phyloP scores from a whole-genome alignment of 192 early-diverging fungal species.

The Diversispora epigaea region DNA sequence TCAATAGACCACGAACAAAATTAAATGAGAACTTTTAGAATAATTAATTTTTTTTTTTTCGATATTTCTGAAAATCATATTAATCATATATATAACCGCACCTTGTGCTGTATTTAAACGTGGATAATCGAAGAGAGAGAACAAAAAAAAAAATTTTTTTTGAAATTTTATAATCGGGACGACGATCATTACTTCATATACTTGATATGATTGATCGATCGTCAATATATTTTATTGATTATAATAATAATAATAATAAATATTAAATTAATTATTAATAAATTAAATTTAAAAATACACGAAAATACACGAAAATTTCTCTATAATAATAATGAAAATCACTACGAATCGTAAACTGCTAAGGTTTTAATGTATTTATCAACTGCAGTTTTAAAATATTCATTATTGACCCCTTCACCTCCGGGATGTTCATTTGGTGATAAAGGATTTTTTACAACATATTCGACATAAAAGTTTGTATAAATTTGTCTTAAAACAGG shows the following conservation, averaged over 20 bases:
- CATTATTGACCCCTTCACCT: constrained; percentile 34
- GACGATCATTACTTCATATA: too few species aligned
- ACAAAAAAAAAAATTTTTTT: neutral
- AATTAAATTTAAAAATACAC: too few species aligned
- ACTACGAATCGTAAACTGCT: constrained; percentile 14
- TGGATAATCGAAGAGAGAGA: neutral
- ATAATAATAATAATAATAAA: too few species aligned
- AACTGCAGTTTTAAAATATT: constrained; percentile 28
- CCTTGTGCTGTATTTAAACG: neutral
- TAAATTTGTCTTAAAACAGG: constrained; percentile 80
- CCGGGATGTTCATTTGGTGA: constrained; percentile 31
- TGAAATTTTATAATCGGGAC: too few species aligned
- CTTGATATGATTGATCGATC: too few species aligned
- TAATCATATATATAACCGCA: neutral
- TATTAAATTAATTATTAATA: too few species aligned
- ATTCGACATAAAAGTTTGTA: constrained; percentile 87
- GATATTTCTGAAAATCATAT: neutral
- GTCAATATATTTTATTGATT: too few species aligned
- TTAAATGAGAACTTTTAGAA: neutral
- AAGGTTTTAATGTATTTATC: constrained; percentile 33
- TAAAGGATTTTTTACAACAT: constrained; percentile 89
- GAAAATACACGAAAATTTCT: too few species aligned
- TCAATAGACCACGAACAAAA: neutral
- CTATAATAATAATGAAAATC: neutral
- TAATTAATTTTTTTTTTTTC: too few species aligned